Percentiles rank a stretch among this genome's conserved stretches.
These are phyloP conservation scores for Ophiostoma australiae DNA, from an alignment of 2,329 filamentous ascomycete species.

Conservation along the genomic window DNA sequence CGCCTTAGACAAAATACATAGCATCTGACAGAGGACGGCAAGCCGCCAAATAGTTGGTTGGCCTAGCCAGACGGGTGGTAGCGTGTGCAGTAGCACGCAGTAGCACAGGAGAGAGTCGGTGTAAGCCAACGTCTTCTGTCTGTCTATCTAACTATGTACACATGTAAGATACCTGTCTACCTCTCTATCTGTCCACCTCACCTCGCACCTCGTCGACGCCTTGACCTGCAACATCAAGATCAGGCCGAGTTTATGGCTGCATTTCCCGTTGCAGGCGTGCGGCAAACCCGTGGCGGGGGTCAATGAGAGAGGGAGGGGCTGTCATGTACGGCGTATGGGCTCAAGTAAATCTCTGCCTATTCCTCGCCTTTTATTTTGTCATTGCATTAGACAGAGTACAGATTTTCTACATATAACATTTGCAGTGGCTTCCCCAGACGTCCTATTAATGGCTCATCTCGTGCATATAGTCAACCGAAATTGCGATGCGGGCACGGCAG, in stretches of 20 bases:
- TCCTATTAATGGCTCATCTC: constrained; percentile 1
- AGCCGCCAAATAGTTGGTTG: neutral
- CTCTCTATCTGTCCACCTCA: too few species aligned
- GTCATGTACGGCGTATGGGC: neutral
- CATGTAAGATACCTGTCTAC: too few species aligned
- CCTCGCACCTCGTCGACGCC: neutral
- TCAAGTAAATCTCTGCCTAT: neutral
- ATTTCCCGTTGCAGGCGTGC: neutral
- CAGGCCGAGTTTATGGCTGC: neutral
- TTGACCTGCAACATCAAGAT: neutral
- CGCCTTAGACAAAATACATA: neutral
- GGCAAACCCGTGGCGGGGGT: neutral
- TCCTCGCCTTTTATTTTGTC: neutral
- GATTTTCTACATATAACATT: neutral
- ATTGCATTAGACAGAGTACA: neutral
- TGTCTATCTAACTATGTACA: neutral
- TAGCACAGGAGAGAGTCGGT: constrained; percentile 4
- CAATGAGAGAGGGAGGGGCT: neutral
- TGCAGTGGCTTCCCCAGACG: neutral
- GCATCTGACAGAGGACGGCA: neutral
- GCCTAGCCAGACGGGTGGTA: neutral
- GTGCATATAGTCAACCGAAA: neutral
- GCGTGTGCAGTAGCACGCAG: neutral
- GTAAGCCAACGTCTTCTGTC: neutral
- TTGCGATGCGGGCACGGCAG: constrained; percentile 9